Evolutionary conservation across 2,329 filamentous ascomycete genomes (phyloP).

Genomic region (Diaporthe humulicola): DNA sequence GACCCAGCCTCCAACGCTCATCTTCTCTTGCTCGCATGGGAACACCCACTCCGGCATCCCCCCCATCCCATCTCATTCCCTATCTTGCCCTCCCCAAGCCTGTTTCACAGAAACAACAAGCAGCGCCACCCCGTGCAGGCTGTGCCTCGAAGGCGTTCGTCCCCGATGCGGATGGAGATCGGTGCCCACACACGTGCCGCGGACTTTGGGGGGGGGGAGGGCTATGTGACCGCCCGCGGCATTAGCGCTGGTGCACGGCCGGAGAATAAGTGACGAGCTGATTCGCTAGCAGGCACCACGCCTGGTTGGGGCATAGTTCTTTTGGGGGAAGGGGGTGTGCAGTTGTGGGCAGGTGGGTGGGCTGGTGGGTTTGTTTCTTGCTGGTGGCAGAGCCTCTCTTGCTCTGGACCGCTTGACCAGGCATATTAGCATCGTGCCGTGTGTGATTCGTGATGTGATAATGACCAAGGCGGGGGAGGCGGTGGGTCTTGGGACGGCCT

Average conservation of each 20-base stretch:
- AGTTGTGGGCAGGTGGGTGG: too few species aligned
- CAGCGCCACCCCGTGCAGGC: conserved; percentile 12
- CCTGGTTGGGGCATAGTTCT: background rate
- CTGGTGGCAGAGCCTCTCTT: background rate
- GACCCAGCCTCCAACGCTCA: background rate
- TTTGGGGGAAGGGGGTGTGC: background rate
- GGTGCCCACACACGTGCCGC: conserved; percentile 14
- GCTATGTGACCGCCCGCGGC: conserved; percentile 21
- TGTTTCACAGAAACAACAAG: conserved; percentile 14
- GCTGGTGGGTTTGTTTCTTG: background rate
- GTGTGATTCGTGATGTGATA: conserved; percentile 22
- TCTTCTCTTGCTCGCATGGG: background rate
- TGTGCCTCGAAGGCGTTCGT: background rate
- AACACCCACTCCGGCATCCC: background rate
- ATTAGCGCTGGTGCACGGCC: conserved; percentile 30
- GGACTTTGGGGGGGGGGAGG: background rate
- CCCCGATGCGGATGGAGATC: conserved; percentile 3
- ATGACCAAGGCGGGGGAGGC: background rate
- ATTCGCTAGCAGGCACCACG: conserved; percentile 1
- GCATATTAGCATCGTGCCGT: conserved; percentile 9
- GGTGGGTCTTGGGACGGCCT: background rate
- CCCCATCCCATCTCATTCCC: background rate
- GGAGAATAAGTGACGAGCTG: conserved; percentile 31
- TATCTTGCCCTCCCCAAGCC: background rate
- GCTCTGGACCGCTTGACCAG: background rate